These are phyloP conservation scores for Coriaria nepalensis DNA, from an alignment of 306 rosid genomes.

Conservation along the genomic window DNA sequence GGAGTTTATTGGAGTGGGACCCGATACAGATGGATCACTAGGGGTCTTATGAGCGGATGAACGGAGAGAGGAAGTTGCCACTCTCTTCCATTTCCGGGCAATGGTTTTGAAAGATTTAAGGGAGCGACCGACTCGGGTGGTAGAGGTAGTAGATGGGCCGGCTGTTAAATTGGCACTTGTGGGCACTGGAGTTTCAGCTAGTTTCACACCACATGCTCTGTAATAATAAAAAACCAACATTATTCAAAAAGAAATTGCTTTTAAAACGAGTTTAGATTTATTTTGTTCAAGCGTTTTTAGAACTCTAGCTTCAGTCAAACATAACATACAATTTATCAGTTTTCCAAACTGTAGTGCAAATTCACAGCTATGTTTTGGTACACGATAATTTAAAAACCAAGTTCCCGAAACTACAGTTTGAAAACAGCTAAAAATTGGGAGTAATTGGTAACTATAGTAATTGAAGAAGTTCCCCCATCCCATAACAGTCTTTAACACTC, in stretches of 20 bases:
- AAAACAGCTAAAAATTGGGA: no score
- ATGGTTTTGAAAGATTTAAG: constrained; percentile 6
- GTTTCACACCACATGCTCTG: constrained; percentile 27
- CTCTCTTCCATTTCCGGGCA: not conserved
- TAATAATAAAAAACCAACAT: constrained; percentile 8
- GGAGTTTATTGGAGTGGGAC: constrained; percentile 16
- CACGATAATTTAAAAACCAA: no score
- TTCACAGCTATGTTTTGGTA: no score
- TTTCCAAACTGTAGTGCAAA: no score
- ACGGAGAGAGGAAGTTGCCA: constrained; percentile 6
- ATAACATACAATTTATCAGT: no score
- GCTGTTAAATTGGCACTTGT: constrained; percentile 2
- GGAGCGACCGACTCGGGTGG: constrained; percentile 10
- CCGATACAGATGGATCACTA: constrained; percentile 8
- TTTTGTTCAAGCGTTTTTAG: not conserved
- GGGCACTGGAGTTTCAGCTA: constrained; percentile 19
- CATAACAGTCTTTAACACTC: no score
- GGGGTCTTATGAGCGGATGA: constrained; percentile 7
- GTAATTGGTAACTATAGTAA: no score
- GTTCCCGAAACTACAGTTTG: no score
- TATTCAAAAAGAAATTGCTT: constrained; percentile 5
- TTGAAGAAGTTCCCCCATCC: no score
- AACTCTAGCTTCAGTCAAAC: not conserved
- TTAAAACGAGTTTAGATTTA: no score
- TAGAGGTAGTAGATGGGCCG: constrained; percentile 1